A percentile compares a stretch with the other conserved stretches of the same genome.
phyloP scores from a whole-genome alignment of 106 monocot species.

The Xerophyta viscosa region DNA sequence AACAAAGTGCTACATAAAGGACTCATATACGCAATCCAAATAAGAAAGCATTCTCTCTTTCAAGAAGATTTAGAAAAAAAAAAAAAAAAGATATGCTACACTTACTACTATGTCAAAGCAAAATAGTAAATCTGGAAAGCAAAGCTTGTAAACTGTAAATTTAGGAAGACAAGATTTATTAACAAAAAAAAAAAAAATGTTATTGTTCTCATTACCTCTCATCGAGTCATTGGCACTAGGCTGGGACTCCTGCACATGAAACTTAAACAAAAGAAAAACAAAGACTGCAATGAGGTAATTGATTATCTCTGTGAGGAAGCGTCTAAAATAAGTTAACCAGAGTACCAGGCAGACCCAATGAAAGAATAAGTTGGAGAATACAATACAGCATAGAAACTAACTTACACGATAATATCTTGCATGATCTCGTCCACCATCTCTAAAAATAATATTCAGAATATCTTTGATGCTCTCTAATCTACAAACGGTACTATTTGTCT shows the following conservation, averaged over 20 bases:
- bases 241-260: slow-evolving; percentile 85
- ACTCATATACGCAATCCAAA: background rate
- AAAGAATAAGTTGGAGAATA: background rate
- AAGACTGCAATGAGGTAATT: background rate
- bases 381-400: background rate
- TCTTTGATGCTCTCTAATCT: slow-evolving; percentile 73
- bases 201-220: slow-evolving; percentile 41
- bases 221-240: slow-evolving; percentile 36
- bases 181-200: background rate
- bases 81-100: background rate
- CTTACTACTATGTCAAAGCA: background rate
- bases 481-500: slow-evolving; percentile 32
- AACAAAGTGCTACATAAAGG: too few species aligned
- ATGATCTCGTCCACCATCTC: slow-evolving; percentile 73
- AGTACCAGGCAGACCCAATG: background rate
- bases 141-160: background rate
- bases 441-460: slow-evolving; percentile 80
- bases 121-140: background rate
- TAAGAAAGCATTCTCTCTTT: background rate
- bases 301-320: too few species aligned
- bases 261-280: slow-evolving; percentile 29
- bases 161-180: too few species aligned
- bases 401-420: slow-evolving; percentile 79
- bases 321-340: background rate
- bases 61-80: background rate